Percentiles rank a stretch among this genome's conserved stretches.
Evolutionary conservation across 164 flowering plant genomes (phyloP).

Genomic region (Annona squamosa): DNA sequence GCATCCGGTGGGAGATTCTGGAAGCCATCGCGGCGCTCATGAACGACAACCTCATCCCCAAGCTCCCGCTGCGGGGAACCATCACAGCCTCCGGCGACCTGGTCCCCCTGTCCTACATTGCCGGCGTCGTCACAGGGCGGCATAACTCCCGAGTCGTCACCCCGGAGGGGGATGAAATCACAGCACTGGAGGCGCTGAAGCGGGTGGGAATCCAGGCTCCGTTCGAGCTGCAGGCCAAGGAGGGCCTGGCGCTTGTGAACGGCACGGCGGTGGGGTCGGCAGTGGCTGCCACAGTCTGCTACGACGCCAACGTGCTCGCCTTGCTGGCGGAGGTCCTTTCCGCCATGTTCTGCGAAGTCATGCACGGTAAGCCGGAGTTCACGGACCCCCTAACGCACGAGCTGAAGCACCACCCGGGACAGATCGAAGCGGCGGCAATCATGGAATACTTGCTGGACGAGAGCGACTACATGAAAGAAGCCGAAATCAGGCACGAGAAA

Average conservation of each 20-base stretch:
- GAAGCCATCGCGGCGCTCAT: conserved; percentile 33
- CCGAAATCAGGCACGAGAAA: conserved; percentile 20
- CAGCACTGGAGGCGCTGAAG: conserved; percentile 25
- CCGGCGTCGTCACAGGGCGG: conserved; percentile 29
- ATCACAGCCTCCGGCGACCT: conserved; percentile 27
- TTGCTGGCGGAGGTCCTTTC: conserved; percentile 24
- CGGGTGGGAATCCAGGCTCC: conserved; percentile 24
- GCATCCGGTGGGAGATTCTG: conserved; percentile 36
- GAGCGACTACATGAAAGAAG: conserved; percentile 27
- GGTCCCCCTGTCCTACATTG: conserved; percentile 29
- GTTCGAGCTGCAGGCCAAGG: conserved; percentile 29
- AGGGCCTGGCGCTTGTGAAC: conserved; percentile 23
- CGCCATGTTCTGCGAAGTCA: conserved; percentile 20
- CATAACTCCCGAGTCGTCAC: conserved; percentile 22
- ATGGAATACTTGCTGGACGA: conserved; percentile 30
- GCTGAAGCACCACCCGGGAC: conserved; percentile 28
- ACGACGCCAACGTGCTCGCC: conserved; percentile 22
- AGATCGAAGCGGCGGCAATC: conserved; percentile 24
- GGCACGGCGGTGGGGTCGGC: conserved; percentile 28
- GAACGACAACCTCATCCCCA: conserved; percentile 26
- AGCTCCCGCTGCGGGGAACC: conserved; percentile 25
- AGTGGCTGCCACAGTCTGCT: conserved; percentile 25
- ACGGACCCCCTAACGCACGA: conserved; percentile 21
- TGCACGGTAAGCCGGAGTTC: conserved; percentile 22
- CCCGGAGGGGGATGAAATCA: conserved; percentile 22